Conservation (phyloP, 768 basidiomycete species). For the Pleurotus ostreatus region DNA sequence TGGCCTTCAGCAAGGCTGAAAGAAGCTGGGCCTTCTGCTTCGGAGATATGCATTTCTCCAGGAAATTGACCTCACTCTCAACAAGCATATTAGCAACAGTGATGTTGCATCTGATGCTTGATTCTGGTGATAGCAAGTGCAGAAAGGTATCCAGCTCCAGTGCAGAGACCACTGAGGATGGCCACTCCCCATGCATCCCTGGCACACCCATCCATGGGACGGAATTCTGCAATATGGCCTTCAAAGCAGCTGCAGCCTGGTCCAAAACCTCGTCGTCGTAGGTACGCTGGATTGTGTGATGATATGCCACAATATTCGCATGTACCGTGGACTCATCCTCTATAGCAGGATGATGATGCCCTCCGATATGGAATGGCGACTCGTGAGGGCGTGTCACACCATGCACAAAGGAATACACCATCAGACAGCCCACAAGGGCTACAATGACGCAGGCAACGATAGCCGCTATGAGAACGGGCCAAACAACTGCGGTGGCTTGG, state of each 20-base stretch:
- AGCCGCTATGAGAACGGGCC: conserved; percentile 7
- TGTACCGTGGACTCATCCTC: conserved; percentile 3
- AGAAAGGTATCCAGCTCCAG: neutral
- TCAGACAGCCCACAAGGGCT: conserved; percentile 4
- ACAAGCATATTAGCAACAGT: neutral
- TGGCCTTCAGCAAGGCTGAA: neutral
- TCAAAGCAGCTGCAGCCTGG: conserved; percentile 13
- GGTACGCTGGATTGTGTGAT: conserved; percentile 13
- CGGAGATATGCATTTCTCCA: neutral
- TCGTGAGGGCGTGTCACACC: neutral
- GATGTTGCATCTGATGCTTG: neutral
- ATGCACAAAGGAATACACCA: neutral
- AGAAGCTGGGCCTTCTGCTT: conserved; percentile 3
- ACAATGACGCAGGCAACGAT: conserved; percentile 11
- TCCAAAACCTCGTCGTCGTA: conserved; percentile 15
- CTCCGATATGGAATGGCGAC: neutral
- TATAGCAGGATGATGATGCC: neutral
- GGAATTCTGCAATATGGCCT: neutral
- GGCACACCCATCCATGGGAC: conserved; percentile 2
- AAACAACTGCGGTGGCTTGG: neutral
- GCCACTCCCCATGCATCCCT: neutral
- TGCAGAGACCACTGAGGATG: neutral
- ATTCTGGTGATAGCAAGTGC: neutral
- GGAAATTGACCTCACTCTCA: neutral
- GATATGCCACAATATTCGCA: conserved; percentile 9